phyloP scores from a whole-genome alignment of 2,329 filamentous ascomycete species.

The Drechslerella stenobrocha region DNA sequence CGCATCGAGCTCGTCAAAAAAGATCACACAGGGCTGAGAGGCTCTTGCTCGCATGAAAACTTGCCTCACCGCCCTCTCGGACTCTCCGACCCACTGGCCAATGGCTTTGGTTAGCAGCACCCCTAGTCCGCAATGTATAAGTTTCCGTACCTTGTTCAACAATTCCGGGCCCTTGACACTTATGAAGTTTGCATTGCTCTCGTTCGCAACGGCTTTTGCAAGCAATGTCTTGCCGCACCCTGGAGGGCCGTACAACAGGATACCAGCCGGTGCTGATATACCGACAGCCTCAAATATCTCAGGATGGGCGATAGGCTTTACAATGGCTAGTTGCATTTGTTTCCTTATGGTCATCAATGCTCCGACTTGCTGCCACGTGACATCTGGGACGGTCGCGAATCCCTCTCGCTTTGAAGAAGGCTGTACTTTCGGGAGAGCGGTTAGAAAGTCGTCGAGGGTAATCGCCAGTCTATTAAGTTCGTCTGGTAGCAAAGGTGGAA shows the following conservation, averaged over 20 bases:
- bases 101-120: slow-evolving; percentile 42
- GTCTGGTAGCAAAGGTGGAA: slow-evolving; percentile 44
- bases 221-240: slow-evolving; percentile 96
- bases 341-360: slow-evolving; percentile 77
- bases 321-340: slow-evolving; percentile 80
- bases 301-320: slow-evolving; percentile 83
- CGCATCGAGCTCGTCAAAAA: slow-evolving; percentile 97
- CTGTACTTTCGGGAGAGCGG: slow-evolving; percentile 73
- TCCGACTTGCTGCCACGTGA: slow-evolving; percentile 90
- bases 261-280: slow-evolving; percentile 78
- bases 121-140: background rate
- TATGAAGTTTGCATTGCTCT: slow-evolving; percentile 96
- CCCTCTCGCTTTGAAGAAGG: slow-evolving; percentile 87
- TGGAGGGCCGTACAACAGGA: slow-evolving; percentile 93
- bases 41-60: slow-evolving; percentile 86
- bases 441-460: slow-evolving; percentile 70
- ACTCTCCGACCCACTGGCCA: slow-evolving; percentile 79
- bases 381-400: slow-evolving; percentile 89
- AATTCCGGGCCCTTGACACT: slow-evolving; percentile 95
- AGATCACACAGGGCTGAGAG: slow-evolving; percentile 88
- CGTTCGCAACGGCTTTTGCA: slow-evolving; percentile 93
- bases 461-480: slow-evolving; percentile 58
- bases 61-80: slow-evolving; percentile 86
- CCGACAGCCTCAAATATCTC: slow-evolving; percentile 75
- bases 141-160: slow-evolving; percentile 71